Evolutionary conservation across 1,284 basidiomycete species (phyloP).

Genomic region (Fomitopsis palustris): DNA sequence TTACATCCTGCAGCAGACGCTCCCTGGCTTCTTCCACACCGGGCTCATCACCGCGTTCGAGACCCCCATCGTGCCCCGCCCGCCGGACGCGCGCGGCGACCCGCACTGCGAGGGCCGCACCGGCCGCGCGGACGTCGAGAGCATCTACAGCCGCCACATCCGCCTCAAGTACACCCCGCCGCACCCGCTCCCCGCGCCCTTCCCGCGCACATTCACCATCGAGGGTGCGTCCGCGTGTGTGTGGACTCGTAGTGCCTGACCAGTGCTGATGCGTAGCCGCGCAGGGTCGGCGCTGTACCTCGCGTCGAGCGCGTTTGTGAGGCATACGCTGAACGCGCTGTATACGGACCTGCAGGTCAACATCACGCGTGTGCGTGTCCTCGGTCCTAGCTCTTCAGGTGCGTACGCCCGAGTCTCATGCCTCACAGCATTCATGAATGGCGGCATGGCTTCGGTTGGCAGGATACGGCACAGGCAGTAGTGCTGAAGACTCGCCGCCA

Average conservation of each 20-base stretch:
- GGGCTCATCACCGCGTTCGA: slow-evolving; percentile 62
- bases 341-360: slow-evolving; percentile 62
- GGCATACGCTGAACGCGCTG: slow-evolving; percentile 70
- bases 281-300: slow-evolving; percentile 67
- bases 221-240: slow-evolving; percentile 50
- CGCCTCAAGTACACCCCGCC: slow-evolving; percentile 59
- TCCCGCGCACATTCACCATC: slow-evolving; percentile 61
- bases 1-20: slow-evolving; percentile 60
- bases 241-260: not conserved
- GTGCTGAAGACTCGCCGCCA: not conserved
- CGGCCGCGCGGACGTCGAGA: slow-evolving; percentile 9
- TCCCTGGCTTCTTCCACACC: slow-evolving; percentile 67
- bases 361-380: slow-evolving; percentile 38
- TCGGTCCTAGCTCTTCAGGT: slow-evolving; percentile 15
- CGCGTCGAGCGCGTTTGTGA: slow-evolving; percentile 63
- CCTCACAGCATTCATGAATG: not conserved
- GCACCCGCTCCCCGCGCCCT: slow-evolving; percentile 56
- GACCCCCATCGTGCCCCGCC: slow-evolving; percentile 22
- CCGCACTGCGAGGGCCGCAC: slow-evolving; percentile 5
- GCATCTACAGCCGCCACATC: slow-evolving; percentile 31
- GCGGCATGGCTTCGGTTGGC: not conserved
- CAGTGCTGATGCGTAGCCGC: not conserved
- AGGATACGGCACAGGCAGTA: not conserved
- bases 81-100: not conserved
- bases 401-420: not conserved